Base-by-base conservation (phyloP, 148 eudicot genomes). In the Selenicereus undatus region DNA sequence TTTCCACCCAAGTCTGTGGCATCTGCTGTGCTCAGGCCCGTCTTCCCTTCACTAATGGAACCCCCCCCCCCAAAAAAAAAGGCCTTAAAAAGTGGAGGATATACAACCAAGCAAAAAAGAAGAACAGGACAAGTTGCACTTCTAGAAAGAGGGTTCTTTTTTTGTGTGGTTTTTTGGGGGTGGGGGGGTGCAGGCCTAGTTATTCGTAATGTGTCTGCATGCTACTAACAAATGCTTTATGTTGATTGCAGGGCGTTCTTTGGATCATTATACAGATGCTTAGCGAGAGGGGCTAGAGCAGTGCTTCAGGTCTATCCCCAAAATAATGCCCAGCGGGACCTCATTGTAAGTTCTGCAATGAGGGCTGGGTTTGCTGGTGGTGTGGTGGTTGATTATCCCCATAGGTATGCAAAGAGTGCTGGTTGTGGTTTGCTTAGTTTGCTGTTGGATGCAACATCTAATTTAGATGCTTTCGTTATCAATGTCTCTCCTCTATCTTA, bases 331-430 rank as follows among this genome's bases (percentile, higher is more conserved):
- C 99, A 96, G 84, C 93, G 99, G 74, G 93, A 92, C 83, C 86
- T 96, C 84, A 90, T 96, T 68, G 81, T 90, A 3, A 56, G 89
- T 77, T 91, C 29, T 83, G 99, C 99, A 20, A 96, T 93, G 98
- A 91, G 92, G 79, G 93, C 98, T 91, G 99, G 99, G 27, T 96
- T 96, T 86, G 89, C 94, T 86, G 99, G 99, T 75, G 98, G 99
- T 26, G 84, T 96, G n/a, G 97, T 96, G 52, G 93, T 96, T 78
- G 99, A 96, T 81, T 96, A 74, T 83, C 99, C 99, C n/a, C 97
- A 92, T 86, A 93, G 99, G 99, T 96, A 86, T 24, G 72, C 13
- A 4, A 29, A 24, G 2, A 4, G 11, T 65, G 16, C 32, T 4
- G 12, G 24, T 48, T 29, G 2, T 26, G 0, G 17, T 73, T 75